Percentiles rank a stretch among this genome's conserved stretches.
phyloP scores from a whole-genome alignment of 495 filamentous ascomycete species.

The Hypoxylon trugodes region DNA sequence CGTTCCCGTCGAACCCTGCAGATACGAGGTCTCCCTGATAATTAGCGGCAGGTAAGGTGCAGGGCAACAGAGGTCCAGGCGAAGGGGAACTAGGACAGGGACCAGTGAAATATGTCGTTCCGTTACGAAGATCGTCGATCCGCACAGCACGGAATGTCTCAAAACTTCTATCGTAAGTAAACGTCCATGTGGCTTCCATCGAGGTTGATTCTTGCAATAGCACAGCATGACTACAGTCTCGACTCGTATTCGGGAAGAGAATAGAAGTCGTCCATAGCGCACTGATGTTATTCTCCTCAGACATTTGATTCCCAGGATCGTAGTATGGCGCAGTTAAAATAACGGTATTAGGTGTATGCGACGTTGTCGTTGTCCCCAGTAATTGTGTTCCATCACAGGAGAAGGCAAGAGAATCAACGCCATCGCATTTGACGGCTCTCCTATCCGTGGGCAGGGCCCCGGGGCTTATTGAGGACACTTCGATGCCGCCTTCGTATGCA shows the following conservation, averaged over 20 bases:
- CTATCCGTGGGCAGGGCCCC: constrained; percentile 70
- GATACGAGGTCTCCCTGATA: constrained; percentile 76
- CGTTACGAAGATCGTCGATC: constrained; percentile 75
- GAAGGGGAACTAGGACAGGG: constrained; percentile 61
- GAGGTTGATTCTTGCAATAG: constrained; percentile 73
- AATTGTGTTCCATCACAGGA: constrained; percentile 85
- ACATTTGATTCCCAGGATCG: constrained; percentile 63
- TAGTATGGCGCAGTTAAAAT: constrained; percentile 85
- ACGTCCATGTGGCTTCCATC: constrained; percentile 78
- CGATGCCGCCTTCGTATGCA: constrained; percentile 87
- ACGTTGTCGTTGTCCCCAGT: constrained; percentile 77
- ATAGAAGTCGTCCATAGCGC: constrained; percentile 90
- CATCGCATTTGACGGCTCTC: constrained; percentile 81
- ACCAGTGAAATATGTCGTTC: constrained; percentile 83
- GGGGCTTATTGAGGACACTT: constrained; percentile 78
- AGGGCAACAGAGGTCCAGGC: constrained; percentile 63
- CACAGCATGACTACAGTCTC: constrained; percentile 79
- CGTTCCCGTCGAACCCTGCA: constrained; percentile 75
- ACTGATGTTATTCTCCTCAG: constrained; percentile 70
- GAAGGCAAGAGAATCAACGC: constrained; percentile 80
- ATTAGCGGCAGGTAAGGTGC: constrained; percentile 73
- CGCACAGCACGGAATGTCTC: constrained; percentile 80
- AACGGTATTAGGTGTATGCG: constrained; percentile 72
- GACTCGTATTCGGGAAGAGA: constrained; percentile 79
- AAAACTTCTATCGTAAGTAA: constrained; percentile 79